Evolutionary conservation across 805 yeast genomes (phyloP).

Genomic region (Candida sakaeoensis): DNA sequence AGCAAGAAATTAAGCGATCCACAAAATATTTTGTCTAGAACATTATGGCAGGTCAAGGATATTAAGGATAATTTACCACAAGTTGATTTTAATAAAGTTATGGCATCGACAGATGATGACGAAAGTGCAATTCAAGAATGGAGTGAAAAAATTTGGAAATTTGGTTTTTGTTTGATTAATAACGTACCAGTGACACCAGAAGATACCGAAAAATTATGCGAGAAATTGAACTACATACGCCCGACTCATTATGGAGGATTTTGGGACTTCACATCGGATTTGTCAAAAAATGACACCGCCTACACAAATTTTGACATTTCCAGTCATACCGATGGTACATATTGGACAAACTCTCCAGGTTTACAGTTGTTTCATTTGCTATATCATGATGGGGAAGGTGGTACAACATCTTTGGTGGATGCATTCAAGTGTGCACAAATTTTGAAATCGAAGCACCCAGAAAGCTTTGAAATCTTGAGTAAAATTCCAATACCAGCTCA

Average conservation of each 20-base stretch:
- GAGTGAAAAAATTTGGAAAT: constrained; percentile 49
- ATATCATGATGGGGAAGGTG: constrained; percentile 63
- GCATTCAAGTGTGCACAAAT: constrained; percentile 58
- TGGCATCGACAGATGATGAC: constrained; percentile 31
- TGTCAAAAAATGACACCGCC: constrained; percentile 67
- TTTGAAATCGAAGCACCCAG: constrained; percentile 45
- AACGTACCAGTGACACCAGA: constrained; percentile 59
- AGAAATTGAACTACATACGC: constrained; percentile 55
- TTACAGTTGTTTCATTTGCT: constrained; percentile 65
- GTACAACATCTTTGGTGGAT: constrained; percentile 64
- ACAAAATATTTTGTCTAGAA: constrained; percentile 23
- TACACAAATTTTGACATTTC: constrained; percentile 64
- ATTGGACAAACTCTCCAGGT: constrained; percentile 72
- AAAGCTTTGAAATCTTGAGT: constrained; percentile 48
- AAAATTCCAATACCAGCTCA: constrained; percentile 59
- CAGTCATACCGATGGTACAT: constrained; percentile 71
- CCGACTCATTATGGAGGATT: constrained; percentile 78
- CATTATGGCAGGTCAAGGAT: constrained; percentile 44
- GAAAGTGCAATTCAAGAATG: constrained; percentile 50
- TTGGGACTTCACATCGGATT: constrained; percentile 73
- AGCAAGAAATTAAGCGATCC: constrained; percentile 25
- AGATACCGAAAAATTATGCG: constrained; percentile 55
- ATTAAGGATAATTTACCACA: constrained; percentile 41
- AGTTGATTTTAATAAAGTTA: constrained; percentile 46
- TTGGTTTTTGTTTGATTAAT: constrained; percentile 61